A percentile compares a stretch with the other conserved stretches of the same genome.
These are phyloP conservation scores for Hansenula lynferdii DNA, from an alignment of 1,139 yeast species.

Conservation along the genomic window DNA sequence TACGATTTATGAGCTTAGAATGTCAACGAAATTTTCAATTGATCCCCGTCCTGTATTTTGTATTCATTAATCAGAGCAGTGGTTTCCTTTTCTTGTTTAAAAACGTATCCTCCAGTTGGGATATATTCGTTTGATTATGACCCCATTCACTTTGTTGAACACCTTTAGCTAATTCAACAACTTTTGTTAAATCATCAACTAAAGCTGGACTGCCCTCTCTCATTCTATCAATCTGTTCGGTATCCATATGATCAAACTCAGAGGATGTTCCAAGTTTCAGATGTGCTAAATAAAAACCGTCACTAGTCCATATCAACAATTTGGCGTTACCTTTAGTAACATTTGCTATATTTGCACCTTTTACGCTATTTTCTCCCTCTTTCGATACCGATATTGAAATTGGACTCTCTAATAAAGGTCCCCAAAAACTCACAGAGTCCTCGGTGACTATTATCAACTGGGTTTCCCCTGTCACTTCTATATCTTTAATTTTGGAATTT, in stretches of 20 bases:
- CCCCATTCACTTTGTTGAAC: slow-evolving; percentile 22
- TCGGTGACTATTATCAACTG: slow-evolving; percentile 6
- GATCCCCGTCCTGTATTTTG: background rate
- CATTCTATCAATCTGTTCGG: slow-evolving; percentile 10
- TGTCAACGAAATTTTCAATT: background rate
- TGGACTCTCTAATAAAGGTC: background rate
- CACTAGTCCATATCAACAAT: slow-evolving; percentile 6
- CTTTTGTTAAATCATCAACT: slow-evolving; percentile 14
- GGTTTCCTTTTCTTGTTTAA: slow-evolving; percentile 4
- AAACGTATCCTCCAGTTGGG: slow-evolving; percentile 17
- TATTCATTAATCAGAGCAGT: background rate
- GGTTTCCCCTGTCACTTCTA: slow-evolving; percentile 1
- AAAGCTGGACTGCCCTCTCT: slow-evolving; percentile 15
- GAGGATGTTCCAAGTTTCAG: background rate
- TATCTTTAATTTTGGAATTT: slow-evolving; percentile 7
- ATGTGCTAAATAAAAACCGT: slow-evolving; percentile 5
- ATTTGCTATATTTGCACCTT: slow-evolving; percentile 7
- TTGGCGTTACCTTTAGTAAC: slow-evolving; percentile 3
- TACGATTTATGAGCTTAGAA: background rate
- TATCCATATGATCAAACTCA: slow-evolving; percentile 10
- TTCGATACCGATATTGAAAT: slow-evolving; percentile 1
- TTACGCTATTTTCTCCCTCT: slow-evolving; percentile 1
- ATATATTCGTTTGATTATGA: slow-evolving; percentile 7
- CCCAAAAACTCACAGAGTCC: slow-evolving; percentile 11
- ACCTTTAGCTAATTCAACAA: slow-evolving; percentile 16